Conservation (phyloP, 768 basidiomycete species). For the Boletus vermiculosoides region DNA sequence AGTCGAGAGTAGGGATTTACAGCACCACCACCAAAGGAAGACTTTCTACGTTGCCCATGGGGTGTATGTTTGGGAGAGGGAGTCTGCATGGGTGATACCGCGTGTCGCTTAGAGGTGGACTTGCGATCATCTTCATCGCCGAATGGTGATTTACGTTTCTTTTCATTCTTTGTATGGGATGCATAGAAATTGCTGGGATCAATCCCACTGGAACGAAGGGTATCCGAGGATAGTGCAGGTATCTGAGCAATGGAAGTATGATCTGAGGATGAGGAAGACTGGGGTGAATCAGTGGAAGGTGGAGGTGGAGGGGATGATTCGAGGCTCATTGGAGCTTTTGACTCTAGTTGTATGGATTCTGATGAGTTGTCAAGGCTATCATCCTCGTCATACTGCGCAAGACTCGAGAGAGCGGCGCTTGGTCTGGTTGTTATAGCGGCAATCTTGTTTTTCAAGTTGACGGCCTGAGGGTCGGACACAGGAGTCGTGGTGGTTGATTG, state of each 20-base stretch:
- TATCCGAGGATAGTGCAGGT: constrained; percentile 21
- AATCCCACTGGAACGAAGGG: constrained; percentile 26
- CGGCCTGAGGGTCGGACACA: constrained; percentile 51
- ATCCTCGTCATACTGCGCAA: constrained; percentile 44
- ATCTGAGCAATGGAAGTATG: constrained; percentile 22
- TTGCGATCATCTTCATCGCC: constrained; percentile 31
- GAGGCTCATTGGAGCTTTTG: constrained; percentile 19
- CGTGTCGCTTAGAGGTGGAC: constrained; percentile 20
- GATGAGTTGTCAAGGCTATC: constrained; percentile 32
- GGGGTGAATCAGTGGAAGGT: constrained; percentile 34
- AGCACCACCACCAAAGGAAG: constrained; percentile 32
- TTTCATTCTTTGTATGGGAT: constrained; percentile 24
- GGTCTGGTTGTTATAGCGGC: constrained; percentile 35
- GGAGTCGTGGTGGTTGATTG: constrained; percentile 15
- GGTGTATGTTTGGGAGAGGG: constrained; percentile 24
- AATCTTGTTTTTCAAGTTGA: constrained; percentile 53
- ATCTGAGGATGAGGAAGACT: constrained; percentile 32
- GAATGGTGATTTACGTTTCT: constrained; percentile 42
- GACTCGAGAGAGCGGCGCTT: constrained; percentile 37
- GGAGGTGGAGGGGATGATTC: constrained; percentile 33
- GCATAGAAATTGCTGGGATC: constrained; percentile 42
- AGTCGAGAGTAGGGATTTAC: constrained; percentile 38
- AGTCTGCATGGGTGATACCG: constrained; percentile 21
- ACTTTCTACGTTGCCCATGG: constrained; percentile 25
- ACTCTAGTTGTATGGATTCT: constrained; percentile 15